Percentiles rank a stretch among this genome's conserved stretches.
Conservation (phyloP, 2,329 filamentous ascomycete genomes). For the Fusarium penzigii region DNA sequence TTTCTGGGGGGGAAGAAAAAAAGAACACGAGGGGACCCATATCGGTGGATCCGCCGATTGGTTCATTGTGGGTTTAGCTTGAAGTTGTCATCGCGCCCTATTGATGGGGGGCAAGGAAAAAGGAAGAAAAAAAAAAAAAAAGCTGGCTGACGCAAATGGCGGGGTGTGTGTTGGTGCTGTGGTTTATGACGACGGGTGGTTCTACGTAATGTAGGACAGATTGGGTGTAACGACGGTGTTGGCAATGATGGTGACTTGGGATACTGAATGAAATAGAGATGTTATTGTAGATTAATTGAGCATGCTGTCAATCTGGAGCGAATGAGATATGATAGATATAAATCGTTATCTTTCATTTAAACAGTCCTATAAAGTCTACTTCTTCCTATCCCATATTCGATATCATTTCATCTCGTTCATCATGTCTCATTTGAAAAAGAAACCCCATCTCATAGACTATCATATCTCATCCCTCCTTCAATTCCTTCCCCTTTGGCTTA, state of each 20-base stretch:
- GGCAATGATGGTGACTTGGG: too few relatives aligned
- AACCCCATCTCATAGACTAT: neutral
- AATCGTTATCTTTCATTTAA: too few relatives aligned
- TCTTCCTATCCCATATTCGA: too few relatives aligned
- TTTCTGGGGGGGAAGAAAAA: neutral
- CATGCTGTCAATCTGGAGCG: too few relatives aligned
- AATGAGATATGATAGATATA: too few relatives aligned
- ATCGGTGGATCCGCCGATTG: conserved; percentile 6
- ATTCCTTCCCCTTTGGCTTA: neutral
- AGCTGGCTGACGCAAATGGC: too few relatives aligned
- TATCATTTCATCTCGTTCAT: too few relatives aligned
- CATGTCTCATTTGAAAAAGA: too few relatives aligned
- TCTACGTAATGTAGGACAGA: neutral
- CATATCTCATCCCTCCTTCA: neutral
- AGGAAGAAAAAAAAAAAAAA: neutral
- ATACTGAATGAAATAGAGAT: too few relatives aligned
- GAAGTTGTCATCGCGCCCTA: conserved; percentile 26
- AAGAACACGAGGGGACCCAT: neutral
- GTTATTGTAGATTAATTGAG: too few relatives aligned
- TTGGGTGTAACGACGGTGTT: neutral
- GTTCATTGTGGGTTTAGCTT: neutral
- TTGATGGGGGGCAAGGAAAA: conserved; percentile 21
- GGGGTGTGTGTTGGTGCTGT: neutral
- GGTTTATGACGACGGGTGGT: neutral
- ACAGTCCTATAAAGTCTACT: too few relatives aligned